Evolutionary conservation across 805 yeast species (phyloP).

Genomic region (Komagataella pastoris): DNA sequence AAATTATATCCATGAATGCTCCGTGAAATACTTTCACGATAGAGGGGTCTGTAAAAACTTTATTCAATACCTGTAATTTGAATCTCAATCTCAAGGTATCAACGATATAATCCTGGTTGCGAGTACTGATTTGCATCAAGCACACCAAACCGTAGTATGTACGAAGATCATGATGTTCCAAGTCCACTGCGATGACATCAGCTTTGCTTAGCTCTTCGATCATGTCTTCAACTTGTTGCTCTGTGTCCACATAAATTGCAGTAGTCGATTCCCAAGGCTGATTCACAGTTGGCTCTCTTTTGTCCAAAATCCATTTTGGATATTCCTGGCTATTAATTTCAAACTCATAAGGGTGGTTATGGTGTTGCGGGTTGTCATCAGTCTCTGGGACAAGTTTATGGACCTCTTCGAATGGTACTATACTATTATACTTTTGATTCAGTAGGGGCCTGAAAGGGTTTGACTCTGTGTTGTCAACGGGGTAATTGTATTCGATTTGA

Average conservation of each 20-base stretch:
- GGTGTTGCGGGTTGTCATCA: slow-evolving; percentile 40
- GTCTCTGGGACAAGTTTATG: slow-evolving; percentile 21
- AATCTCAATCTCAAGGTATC: slow-evolving; percentile 71
- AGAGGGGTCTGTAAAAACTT: slow-evolving; percentile 66
- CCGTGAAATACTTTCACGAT: slow-evolving; percentile 91
- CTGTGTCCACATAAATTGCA: slow-evolving; percentile 62
- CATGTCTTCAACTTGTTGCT: slow-evolving; percentile 39
- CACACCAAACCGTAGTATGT: slow-evolving; percentile 85
- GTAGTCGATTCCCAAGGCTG: slow-evolving; percentile 52
- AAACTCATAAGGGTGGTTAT: slow-evolving; percentile 64
- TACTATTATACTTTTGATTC: slow-evolving; percentile 57
- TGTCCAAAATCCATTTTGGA: slow-evolving; percentile 37
- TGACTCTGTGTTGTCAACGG: slow-evolving; percentile 55
- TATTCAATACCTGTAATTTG: slow-evolving; percentile 53
- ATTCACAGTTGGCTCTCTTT: slow-evolving; percentile 25
- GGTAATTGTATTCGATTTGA: slow-evolving; percentile 41
- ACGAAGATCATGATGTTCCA: slow-evolving; percentile 91
- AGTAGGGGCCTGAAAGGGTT: slow-evolving; percentile 72
- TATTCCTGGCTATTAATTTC: slow-evolving; percentile 66
- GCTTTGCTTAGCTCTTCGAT: slow-evolving; percentile 32
- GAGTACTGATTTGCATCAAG: slow-evolving; percentile 81
- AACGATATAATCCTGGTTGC: slow-evolving; percentile 73
- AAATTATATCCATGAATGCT: slow-evolving; percentile 89
- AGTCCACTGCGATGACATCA: slow-evolving; percentile 76
- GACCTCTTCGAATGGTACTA: slow-evolving; percentile 41